Evolutionary conservation across 495 filamentous ascomycete genomes (phyloP), one percentile per base, ranked within the genome.

Genomic region (Aspergillus indologenus): DNA sequence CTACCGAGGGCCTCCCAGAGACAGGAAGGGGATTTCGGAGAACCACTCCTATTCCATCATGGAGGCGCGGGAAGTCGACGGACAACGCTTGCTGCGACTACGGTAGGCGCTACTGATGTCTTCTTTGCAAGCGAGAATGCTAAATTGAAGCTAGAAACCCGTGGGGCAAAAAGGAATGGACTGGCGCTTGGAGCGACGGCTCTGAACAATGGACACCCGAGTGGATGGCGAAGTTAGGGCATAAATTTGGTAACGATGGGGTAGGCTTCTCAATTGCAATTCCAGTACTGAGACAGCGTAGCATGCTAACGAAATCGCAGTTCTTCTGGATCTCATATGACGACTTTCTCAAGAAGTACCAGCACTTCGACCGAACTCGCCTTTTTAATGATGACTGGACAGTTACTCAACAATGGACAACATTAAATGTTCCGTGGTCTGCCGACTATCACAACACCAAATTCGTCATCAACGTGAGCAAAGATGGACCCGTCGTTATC

Each of bases 41-140:
- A 78, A 84, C n/a, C 93, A 96, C 65, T 90, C 92, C 0, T 96
- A 96, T 72, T 92, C 90, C 0, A 87, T 98, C 57, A 89, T 96
- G 83, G 83, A 87, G 40, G 89, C 90, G 1, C 83, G 80, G 17
- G 90, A 96, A 65, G 80, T 90, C 44, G 87, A 90, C 51, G 90
- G 88, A 5, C 62, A 89, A 59, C 79, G 89, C 26, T 78, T 97
- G 34, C 75, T 96, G 12, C 81, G 90, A 59, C 67, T 96, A 24
- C 83, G 89, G 77, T 79, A 68, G 26, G 68, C n/a, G n/a, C 53
- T 2, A 12, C 29, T 34, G 29, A 11, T 0, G 4, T 23, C 11
- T 19, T 14, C 15, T 14, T 12, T 34, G 5, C 18, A 15, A 40
- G 11, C 1, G 20, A 5, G 0, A n/a, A 24, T 54, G 34, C 70